Evolutionary conservation across 139 green algal genomes (phyloP), one percentile per base, ranked within the genome.

Genomic region (Picochlorum sp.): DNA sequence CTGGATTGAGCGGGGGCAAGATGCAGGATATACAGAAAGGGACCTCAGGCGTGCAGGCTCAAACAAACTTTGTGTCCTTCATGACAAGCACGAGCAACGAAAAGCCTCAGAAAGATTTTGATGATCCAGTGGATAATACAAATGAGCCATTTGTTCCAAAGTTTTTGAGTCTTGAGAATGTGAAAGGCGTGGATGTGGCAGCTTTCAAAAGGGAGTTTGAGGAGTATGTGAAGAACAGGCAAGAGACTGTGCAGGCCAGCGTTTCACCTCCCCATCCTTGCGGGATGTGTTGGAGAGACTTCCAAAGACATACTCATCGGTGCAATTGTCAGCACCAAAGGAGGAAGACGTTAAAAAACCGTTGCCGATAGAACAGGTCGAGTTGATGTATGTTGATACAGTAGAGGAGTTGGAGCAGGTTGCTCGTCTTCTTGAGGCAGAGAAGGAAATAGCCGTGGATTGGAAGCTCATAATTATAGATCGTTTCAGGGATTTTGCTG

Each of bases 401-500:
- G 6, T 73, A 57, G 57, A 57, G 1, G 58, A 45, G 13, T 51
- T 78, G 50, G 24, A 56, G 15, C 58, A 50, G 3, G 44, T 62
- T 21, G 63, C 37, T 41, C 63, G 38, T 26, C 65, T 69, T 9
- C 75, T 95, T 60, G 28, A 41, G 6, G 61, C 32, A 0, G 67
- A 56, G 2, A 54, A 38, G 9, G 79, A 94, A 63, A 28, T 96
- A 5, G 90, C 90, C 0, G 63, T 97, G 4, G 92, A 98, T 57
- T 98, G 69, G 92, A 98, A 69, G 70, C 85, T 5, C 90, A 98
- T 79, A 79, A 51, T 44, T 92, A 90, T 78, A 70, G 82, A 10
- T 80, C 72, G 5, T 92, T 86, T 62, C 79, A 84, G 61, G 91
- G 91, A 49, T 95, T 97, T 74, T 87, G 79, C 13, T 97, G 91